Percentiles rank a stretch among this genome's conserved stretches.
phyloP scores from a whole-genome alignment of 2,329 filamentous ascomycete species.

The Fusarium coicis region DNA sequence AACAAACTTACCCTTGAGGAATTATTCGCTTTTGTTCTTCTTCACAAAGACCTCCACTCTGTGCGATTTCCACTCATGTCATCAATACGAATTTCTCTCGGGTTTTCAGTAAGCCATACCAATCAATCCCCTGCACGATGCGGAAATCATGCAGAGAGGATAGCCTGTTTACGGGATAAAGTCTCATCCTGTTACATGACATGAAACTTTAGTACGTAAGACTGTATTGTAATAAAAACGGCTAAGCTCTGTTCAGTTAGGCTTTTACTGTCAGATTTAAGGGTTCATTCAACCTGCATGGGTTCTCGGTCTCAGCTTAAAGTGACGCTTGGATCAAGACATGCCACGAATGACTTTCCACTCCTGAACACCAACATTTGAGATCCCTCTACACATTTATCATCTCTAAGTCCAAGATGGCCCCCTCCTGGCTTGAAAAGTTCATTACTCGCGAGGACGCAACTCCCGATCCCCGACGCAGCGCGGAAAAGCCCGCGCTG shows the following conservation, averaged over 20 bases:
- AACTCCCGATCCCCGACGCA: neutral
- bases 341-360: neutral
- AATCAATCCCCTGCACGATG: neutral
- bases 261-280: neutral
- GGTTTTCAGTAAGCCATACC: no score
- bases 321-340: neutral
- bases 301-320: neutral
- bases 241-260: neutral
- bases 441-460: neutral
- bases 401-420: neutral
- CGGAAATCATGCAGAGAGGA: neutral
- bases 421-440: constrained; percentile 2
- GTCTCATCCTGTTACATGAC: neutral
- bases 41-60: neutral
- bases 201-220: neutral
- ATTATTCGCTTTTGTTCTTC: neutral
- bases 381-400: rapidly evolving
- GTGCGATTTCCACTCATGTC: rapidly evolving
- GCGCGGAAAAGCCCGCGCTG: neutral
- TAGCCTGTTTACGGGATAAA: neutral
- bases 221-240: rapidly evolving
- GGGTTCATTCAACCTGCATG: neutral
- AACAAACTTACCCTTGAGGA: neutral
- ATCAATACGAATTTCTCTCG: rapidly evolving
- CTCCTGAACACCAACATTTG: neutral